These are phyloP conservation scores for Rhamnella rubrinervis DNA, from an alignment of 331 rosid genomes.

Conservation along the genomic window DNA sequence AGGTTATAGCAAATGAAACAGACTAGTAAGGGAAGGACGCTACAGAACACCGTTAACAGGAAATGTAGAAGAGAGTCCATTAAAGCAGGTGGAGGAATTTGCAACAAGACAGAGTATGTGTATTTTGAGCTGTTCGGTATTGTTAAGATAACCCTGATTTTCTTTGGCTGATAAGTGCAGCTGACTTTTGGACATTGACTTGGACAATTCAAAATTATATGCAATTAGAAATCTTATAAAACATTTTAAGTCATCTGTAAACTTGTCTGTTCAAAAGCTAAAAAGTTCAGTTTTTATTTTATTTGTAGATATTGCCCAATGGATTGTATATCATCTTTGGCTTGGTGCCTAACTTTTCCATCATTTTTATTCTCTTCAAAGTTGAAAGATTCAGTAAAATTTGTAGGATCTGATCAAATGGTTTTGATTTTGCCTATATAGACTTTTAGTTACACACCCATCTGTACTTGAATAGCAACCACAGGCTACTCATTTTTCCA, in stretches of 20 bases:
- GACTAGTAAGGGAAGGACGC: not conserved
- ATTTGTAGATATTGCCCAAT: no score
- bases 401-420: no score
- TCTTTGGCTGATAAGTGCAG: not conserved
- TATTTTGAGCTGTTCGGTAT: not conserved
- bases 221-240: not conserved
- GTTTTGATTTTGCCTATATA: no score
- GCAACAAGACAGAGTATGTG: not conserved
- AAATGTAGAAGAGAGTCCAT: conserved; percentile 4
- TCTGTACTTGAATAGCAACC: no score
- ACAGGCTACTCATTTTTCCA: no score
- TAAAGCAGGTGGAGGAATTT: not conserved
- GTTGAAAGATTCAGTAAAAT: no score
- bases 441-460: no score
- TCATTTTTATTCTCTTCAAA: no score
- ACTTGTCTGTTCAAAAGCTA: not conserved
- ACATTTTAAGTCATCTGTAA: not conserved
- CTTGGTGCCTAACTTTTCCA: no score
- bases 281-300: no score
- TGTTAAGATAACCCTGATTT: not conserved
- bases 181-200: not conserved
- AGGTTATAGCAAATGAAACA: not conserved
- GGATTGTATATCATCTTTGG: no score
- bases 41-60: not conserved
- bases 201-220: not conserved